Evolutionary conservation across 176 grass and related monocot species (phyloP), one percentile per base, ranked within the genome.

Genomic region (Miscanthus lutarioriparius): DNA sequence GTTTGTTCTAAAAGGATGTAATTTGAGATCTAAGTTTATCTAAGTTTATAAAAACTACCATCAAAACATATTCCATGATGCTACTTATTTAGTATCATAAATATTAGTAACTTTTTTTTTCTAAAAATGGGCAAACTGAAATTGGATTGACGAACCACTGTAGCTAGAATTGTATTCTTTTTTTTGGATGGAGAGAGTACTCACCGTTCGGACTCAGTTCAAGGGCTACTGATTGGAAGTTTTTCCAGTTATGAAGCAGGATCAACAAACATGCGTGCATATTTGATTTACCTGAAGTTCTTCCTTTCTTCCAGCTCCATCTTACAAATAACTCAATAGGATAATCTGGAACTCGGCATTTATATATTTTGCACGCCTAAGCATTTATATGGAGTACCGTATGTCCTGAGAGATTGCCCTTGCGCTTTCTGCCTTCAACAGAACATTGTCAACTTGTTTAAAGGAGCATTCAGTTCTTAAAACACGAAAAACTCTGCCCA

Each of bases 341-440:
- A 78, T 78, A 22, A 53, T 68, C 68, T 27, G 20, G 5, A 27
- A 7, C 16, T 36, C 45, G 4, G 35, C 47, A 87, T 48, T 26
- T 25, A 7, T 69, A 53, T 4, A 77, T 15, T 63, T 51, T 89
- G 62, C 68, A 80, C 25, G 69, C 48, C 49, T 39, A 84, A 80
- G 25, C 58, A 56, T 33, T 48, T 5, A 49, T 38, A 80, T n/a
- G 28, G 36, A 28, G 37, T 33, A 28, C 13, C 45, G 2, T 67
- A 90, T 90, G 80, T 69, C 80, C 14, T 78, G 4, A 10, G 83
- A 86, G 80, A 83, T 90, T 62, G 37, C 10, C 45, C 45, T 79
- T 59, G 59, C 82, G 37, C 85, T 91, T 91, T 87, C 85, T 87
- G 89, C 76, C 89, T 91, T 87, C 76, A 54, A 64, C 70, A 10